Percentiles rank a stretch among this genome's conserved stretches.
These are phyloP conservation scores for Globisporangium paddicum DNA, from an alignment of 352 stramenopile species.

Conservation along the genomic window DNA sequence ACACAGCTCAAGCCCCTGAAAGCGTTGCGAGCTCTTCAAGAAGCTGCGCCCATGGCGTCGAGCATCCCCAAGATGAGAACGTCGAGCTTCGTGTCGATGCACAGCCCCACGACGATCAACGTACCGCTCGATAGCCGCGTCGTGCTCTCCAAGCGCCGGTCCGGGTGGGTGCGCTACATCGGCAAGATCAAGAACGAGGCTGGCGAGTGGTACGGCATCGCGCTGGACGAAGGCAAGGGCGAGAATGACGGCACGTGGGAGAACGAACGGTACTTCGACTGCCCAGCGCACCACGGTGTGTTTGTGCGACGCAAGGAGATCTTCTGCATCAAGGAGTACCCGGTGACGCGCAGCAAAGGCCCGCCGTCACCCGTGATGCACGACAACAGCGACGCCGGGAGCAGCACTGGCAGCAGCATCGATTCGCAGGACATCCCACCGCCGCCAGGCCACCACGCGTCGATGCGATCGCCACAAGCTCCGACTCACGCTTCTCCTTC, in stretches of 20 bases:
- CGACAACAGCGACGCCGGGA: slow-evolving; percentile 37
- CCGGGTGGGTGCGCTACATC: slow-evolving; percentile 53
- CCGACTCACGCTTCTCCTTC: background rate
- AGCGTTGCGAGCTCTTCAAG: background rate
- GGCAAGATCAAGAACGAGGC: slow-evolving; percentile 49
- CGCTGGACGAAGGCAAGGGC: slow-evolving; percentile 57
- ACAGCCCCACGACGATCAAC: slow-evolving; percentile 24
- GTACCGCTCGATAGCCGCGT: slow-evolving; percentile 53
- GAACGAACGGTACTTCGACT: slow-evolving; percentile 54
- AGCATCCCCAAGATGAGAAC: slow-evolving; percentile 16
- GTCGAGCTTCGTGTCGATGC: slow-evolving; percentile 5
- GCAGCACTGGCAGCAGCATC: slow-evolving; percentile 28
- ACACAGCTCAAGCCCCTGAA: background rate
- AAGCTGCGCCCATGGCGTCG: slow-evolving; percentile 6
- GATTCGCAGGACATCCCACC: slow-evolving; percentile 15
- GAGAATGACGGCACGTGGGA: slow-evolving; percentile 42
- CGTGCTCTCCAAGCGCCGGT: slow-evolving; percentile 48
- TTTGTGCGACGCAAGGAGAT: slow-evolving; percentile 65
- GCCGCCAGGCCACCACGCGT: background rate
- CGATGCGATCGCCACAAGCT: background rate
- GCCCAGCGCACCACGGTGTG: slow-evolving; percentile 38
- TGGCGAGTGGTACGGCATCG: slow-evolving; percentile 68
- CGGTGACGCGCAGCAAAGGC: slow-evolving; percentile 22
- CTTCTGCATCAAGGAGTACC: slow-evolving; percentile 41
- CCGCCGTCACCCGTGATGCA: slow-evolving; percentile 36